Conservation (phyloP, 192 early-diverging fungal species). For the Gonapodya prolifera region DNA sequence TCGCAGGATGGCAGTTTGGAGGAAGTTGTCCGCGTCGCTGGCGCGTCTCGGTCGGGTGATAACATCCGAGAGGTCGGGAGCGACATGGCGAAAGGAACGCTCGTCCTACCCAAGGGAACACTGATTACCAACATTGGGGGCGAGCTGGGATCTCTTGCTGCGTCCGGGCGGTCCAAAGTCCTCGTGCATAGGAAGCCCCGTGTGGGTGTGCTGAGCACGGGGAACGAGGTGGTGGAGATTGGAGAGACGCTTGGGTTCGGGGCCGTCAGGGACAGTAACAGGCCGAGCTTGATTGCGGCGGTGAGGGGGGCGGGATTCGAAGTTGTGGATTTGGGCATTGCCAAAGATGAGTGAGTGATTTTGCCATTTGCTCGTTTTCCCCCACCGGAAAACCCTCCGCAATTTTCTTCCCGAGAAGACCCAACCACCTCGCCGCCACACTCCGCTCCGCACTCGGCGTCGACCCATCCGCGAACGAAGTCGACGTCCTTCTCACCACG, state of each 20-base stretch:
- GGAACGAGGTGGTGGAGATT: conserved; percentile 67
- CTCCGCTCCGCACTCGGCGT: conserved; percentile 13
- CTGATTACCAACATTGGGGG: conserved; percentile 57
- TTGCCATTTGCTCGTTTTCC: neutral
- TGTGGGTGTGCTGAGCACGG: conserved; percentile 77
- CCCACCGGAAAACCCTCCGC: too few species aligned
- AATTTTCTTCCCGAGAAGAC: conserved; percentile 21
- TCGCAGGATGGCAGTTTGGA: conserved; percentile 45
- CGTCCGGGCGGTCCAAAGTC: conserved; percentile 54
- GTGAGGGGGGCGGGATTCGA: conserved; percentile 47
- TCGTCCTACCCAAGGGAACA: conserved; percentile 42
- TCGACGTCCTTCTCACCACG: conserved; percentile 76
- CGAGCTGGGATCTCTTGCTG: conserved; percentile 72
- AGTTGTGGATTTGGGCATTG: conserved; percentile 61
- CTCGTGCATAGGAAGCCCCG: conserved; percentile 44
- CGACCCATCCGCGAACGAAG: conserved; percentile 26
- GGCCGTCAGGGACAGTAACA: conserved; percentile 74
- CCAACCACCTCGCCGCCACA: conserved; percentile 34
- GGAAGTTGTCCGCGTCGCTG: conserved; percentile 32
- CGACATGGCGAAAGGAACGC: conserved; percentile 50
- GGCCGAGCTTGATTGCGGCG: conserved; percentile 58
- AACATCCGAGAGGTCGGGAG: conserved; percentile 73
- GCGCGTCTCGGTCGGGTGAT: conserved; percentile 25
- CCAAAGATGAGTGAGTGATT: conserved; percentile 43
- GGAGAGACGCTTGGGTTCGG: conserved; percentile 23